Conservation (phyloP, 768 basidiomycete genomes). For the Suillus plorans region DNA sequence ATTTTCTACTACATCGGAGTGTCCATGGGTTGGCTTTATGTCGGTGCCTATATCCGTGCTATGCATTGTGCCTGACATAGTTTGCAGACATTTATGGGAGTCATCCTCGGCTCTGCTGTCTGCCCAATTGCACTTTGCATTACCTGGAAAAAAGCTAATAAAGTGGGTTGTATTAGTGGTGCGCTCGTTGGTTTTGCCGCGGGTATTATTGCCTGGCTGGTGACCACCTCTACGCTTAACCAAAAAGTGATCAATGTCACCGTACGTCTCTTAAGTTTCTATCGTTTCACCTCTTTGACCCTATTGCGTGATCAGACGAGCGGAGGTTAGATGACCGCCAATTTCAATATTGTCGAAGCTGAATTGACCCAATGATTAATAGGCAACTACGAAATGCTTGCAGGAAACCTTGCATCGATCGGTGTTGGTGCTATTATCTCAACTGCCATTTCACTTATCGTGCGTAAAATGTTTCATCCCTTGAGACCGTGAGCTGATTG, state of each 20-base stretch:
- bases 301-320: slow-evolving; percentile 36
- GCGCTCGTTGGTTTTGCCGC: slow-evolving; percentile 65
- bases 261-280: slow-evolving; percentile 35
- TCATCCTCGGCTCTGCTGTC: slow-evolving; percentile 81
- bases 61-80: neutral
- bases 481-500: neutral
- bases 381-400: slow-evolving; percentile 72
- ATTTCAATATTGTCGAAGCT: slow-evolving; percentile 1
- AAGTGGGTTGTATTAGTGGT: slow-evolving; percentile 79
- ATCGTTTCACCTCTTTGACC: neutral
- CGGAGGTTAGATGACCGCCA: slow-evolving; percentile 44
- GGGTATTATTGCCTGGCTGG: slow-evolving; percentile 83
- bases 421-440: slow-evolving; percentile 79
- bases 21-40: slow-evolving; percentile 93
- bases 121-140: slow-evolving; percentile 85
- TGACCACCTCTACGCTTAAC: slow-evolving; percentile 72
- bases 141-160: slow-evolving; percentile 85
- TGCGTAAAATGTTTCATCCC: slow-evolving; percentile 30
- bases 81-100: slow-evolving; percentile 82
- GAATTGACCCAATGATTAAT: neutral
- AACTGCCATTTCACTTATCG: slow-evolving; percentile 60
- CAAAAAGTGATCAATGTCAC: slow-evolving; percentile 67
- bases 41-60: slow-evolving; percentile 35
- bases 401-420: slow-evolving; percentile 87
- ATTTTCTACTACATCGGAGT: slow-evolving; percentile 91